Conservation (phyloP, 345 rosid species). For the Barbarea vulgaris region DNA sequence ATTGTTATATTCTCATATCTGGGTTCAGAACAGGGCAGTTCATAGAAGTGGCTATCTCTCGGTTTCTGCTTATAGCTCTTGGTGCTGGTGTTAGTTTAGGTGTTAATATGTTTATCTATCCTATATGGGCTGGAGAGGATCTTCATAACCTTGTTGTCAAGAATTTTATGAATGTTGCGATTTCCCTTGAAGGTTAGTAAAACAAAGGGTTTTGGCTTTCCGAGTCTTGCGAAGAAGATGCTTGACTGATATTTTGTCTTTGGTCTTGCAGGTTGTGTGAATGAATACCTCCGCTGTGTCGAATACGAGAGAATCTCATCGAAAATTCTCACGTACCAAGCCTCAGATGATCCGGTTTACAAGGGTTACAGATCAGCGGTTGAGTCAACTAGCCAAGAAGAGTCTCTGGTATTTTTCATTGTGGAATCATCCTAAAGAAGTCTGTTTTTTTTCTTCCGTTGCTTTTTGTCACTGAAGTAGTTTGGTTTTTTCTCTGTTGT, state of each 20-base stretch:
- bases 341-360: constrained; percentile 86
- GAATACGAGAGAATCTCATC: constrained; percentile 81
- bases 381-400: constrained; percentile 90
- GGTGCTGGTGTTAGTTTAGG: constrained; percentile 82
- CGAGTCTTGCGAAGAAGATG: background rate
- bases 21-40: constrained; percentile 82
- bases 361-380: constrained; percentile 89
- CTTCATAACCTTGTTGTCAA: constrained; percentile 81
- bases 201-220: background rate
- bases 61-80: constrained; percentile 81
- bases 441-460: background rate
- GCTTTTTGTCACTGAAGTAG: background rate
- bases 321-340: constrained; percentile 84
- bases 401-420: constrained; percentile 64
- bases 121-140: constrained; percentile 99
- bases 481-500: constrained; percentile 1
- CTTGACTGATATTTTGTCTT: background rate
- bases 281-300: constrained; percentile 68
- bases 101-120: constrained; percentile 83
- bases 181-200: constrained; percentile 78
- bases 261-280: constrained; percentile 50
- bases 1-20: constrained; percentile 77
- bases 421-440: background rate
- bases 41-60: constrained; percentile 66
- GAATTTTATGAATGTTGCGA: constrained; percentile 82